Evolutionary conservation across 192 early-diverging fungal genomes (phyloP).

Genomic region (Cladochytrium replicatum): DNA sequence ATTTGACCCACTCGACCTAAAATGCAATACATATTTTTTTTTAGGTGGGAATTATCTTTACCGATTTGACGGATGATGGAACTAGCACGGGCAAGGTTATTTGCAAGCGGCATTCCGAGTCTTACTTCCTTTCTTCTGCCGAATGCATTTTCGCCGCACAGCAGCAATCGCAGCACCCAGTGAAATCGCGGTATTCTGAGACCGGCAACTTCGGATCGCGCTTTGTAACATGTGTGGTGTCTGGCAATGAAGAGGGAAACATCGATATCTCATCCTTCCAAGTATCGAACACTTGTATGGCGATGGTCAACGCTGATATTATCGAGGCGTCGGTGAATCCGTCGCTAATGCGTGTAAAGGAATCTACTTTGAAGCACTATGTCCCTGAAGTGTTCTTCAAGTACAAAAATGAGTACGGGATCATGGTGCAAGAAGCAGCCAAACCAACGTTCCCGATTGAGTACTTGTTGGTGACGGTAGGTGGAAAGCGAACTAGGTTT

Average conservation of each 20-base stretch:
- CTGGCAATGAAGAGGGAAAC: constrained; percentile 72
- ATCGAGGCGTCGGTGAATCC: constrained; percentile 85
- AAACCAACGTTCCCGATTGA: constrained; percentile 96
- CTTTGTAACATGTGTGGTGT: constrained; percentile 90
- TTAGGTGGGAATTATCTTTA: constrained; percentile 87
- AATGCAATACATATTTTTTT: neutral
- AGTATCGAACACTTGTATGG: constrained; percentile 81
- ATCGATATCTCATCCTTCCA: constrained; percentile 86
- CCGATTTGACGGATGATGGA: constrained; percentile 79
- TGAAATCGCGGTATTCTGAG: constrained; percentile 56
- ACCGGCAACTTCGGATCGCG: constrained; percentile 79
- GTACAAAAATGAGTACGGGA: constrained; percentile 89
- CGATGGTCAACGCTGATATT: constrained; percentile 84
- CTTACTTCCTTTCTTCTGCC: constrained; percentile 86
- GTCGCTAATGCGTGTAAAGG: constrained; percentile 72
- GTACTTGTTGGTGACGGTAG: constrained; percentile 88
- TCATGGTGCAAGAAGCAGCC: constrained; percentile 76
- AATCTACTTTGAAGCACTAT: constrained; percentile 67
- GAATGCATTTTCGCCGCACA: constrained; percentile 80
- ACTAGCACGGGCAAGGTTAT: constrained; percentile 68
- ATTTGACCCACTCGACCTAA: too few relatives aligned
- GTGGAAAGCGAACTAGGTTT: neutral
- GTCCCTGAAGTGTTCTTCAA: constrained; percentile 96
- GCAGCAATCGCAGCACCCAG: constrained; percentile 68
- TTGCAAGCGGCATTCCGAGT: constrained; percentile 81